A percentile compares a stretch with the other conserved stretches of the same genome.
Conservation (phyloP, 1,284 basidiomycete genomes). For the Mycosarcoma mackinlayi region DNA sequence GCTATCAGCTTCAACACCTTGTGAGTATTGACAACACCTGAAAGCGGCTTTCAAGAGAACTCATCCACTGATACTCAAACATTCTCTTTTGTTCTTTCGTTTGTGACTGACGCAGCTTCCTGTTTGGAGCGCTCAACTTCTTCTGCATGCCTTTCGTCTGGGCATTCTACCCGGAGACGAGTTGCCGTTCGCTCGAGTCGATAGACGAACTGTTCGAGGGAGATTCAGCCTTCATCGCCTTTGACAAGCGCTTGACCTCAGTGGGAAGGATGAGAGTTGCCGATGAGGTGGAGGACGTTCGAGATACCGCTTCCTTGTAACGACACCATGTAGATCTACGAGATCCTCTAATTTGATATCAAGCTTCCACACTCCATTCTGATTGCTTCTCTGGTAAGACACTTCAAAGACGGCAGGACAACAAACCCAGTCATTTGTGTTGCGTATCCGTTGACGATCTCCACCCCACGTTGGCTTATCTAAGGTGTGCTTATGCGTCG, state of each 20-base stretch:
- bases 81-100: not conserved
- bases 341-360: too few species aligned
- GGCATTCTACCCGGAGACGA: conserved; percentile 38
- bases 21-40: conserved; percentile 13
- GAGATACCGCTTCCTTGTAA: not conserved
- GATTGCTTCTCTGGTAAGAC: too few species aligned
- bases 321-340: too few species aligned
- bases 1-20: conserved; percentile 39
- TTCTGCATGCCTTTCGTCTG: conserved; percentile 39
- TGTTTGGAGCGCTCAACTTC: conserved; percentile 37
- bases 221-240: conserved; percentile 28
- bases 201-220: conserved; percentile 39
- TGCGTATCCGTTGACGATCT: too few species aligned
- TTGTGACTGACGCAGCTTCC: conserved; percentile 10
- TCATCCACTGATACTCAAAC: not conserved
- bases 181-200: conserved; percentile 33
- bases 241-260: conserved; percentile 16
- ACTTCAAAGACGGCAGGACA: too few species aligned
- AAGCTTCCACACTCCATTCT: too few species aligned
- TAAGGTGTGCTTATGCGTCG: too few species aligned
- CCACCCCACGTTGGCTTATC: too few species aligned
- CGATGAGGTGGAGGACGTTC: not conserved
- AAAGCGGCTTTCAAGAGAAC: not conserved
- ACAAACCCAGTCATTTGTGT: too few species aligned
- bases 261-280: conserved; percentile 1